Evolutionary conservation across 2,329 filamentous ascomycete genomes (phyloP).

Genomic region (Sporothrix curviconia): DNA sequence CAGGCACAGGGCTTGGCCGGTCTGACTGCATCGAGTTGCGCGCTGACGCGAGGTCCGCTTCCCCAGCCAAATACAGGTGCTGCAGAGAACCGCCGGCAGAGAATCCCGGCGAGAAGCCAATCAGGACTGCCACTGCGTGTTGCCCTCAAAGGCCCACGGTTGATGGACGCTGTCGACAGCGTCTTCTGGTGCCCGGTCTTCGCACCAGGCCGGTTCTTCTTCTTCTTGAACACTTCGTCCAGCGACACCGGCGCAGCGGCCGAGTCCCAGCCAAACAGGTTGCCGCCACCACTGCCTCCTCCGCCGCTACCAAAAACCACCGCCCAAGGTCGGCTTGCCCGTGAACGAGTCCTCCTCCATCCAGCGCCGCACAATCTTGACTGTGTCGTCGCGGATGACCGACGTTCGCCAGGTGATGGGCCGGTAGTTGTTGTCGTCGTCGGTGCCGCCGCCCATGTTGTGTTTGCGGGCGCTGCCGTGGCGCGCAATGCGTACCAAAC

Average conservation of each 20-base stretch:
- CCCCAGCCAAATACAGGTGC: constrained; percentile 8
- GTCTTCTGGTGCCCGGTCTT: not conserved
- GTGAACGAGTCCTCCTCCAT: constrained; percentile 58
- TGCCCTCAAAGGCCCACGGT: not conserved
- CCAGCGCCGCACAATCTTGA: constrained; percentile 57
- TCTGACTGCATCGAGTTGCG: constrained; percentile 5
- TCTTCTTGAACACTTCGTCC: constrained; percentile 37
- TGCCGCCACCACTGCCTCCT: constrained; percentile 35
- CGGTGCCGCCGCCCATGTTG: constrained; percentile 28
- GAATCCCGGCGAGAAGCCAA: not conserved
- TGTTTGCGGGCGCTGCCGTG: constrained; percentile 53
- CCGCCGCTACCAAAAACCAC: constrained; percentile 21
- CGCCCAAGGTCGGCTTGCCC: constrained; percentile 40
- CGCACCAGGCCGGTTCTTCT: constrained; percentile 6
- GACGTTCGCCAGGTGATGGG: constrained; percentile 54
- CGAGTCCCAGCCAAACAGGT: constrained; percentile 57
- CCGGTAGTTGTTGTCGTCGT: constrained; percentile 52
- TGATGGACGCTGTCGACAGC: not conserved
- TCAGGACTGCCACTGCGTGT: not conserved
- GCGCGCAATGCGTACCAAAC: constrained; percentile 59
- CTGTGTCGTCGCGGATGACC: constrained; percentile 44
- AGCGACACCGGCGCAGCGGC: constrained; percentile 45
- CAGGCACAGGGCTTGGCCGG: not conserved
- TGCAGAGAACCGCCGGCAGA: not conserved
- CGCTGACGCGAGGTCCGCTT: not conserved